phyloP scores from a whole-genome alignment of 2,329 filamentous ascomycete genomes.

The Corynespora cassiicola region DNA sequence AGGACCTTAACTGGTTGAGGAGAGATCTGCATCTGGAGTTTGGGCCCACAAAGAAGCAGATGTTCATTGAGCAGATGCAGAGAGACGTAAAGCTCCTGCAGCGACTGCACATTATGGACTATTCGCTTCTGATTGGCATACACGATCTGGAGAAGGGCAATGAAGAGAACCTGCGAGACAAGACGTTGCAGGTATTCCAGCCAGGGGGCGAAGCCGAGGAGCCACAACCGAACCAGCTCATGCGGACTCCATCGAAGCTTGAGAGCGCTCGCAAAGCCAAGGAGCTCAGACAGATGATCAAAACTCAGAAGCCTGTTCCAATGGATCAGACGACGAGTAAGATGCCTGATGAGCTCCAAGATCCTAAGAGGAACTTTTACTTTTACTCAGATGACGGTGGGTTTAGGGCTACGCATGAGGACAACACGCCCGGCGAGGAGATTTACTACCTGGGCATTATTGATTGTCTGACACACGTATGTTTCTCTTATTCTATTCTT shows the following conservation, averaged over 20 bases:
- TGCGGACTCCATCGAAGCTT: conserved; percentile 90
- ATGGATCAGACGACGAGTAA: conserved; percentile 81
- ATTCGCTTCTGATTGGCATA: conserved; percentile 92
- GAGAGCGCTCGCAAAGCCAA: conserved; percentile 90
- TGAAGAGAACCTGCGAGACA: conserved; percentile 88
- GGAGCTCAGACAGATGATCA: conserved; percentile 90
- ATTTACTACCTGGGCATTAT: conserved; percentile 99
- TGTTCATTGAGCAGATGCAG: conserved; percentile 89
- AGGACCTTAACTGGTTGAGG: conserved; percentile 95
- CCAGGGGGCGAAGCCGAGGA: conserved; percentile 70
- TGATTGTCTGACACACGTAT: conserved; percentile 94
- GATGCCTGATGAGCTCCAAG: conserved; percentile 85
- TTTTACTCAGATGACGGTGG: conserved; percentile 96
- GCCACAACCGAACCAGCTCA: conserved; percentile 69
- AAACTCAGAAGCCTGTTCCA: conserved; percentile 90
- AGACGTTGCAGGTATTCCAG: conserved; percentile 92
- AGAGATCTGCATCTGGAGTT: conserved; percentile 85
- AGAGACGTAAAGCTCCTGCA: conserved; percentile 87
- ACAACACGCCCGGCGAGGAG: conserved; percentile 83
- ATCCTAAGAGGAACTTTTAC: conserved; percentile 73
- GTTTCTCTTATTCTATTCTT: conserved; percentile 44
- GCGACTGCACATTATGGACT: conserved; percentile 96
- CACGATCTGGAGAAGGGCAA: conserved; percentile 91
- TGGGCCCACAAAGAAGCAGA: conserved; percentile 83
- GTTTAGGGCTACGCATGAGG: conserved; percentile 89